phyloP scores from a whole-genome alignment of 2,329 filamentous ascomycete species.

The Talaromyces sp. region DNA sequence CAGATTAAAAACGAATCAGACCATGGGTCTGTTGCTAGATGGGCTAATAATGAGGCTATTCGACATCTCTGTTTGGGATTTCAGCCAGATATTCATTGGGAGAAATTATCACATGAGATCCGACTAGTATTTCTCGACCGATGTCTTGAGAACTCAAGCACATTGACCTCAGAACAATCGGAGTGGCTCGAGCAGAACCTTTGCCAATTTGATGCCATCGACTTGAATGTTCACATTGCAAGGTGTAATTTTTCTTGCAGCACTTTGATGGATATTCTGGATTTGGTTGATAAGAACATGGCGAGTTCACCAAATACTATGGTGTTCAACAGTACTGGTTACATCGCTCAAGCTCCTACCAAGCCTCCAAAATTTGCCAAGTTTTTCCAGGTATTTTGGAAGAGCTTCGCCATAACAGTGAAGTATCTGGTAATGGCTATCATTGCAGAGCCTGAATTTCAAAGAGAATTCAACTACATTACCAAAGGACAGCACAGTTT shows the following conservation, averaged over 20 bases:
- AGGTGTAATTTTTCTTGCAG: constrained; percentile 46
- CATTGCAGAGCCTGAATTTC: constrained; percentile 49
- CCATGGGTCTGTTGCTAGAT: constrained; percentile 32
- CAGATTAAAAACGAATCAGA: constrained; percentile 32
- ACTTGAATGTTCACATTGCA: constrained; percentile 41
- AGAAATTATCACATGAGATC: constrained; percentile 42
- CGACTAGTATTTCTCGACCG: constrained; percentile 42
- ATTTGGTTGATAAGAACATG: constrained; percentile 23
- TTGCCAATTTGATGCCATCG: constrained; percentile 30
- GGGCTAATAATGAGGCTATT: constrained; percentile 43
- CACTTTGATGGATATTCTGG: constrained; percentile 26
- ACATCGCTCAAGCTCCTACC: constrained; percentile 21
- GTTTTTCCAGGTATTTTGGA: constrained; percentile 38
- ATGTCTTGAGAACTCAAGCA: constrained; percentile 39
- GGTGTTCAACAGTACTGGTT: constrained; percentile 9
- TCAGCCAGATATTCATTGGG: constrained; percentile 48
- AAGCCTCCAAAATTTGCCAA: constrained; percentile 22
- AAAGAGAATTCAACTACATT: constrained; percentile 46
- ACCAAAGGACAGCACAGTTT: constrained; percentile 29
- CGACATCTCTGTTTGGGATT: constrained; percentile 45
- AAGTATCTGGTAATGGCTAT: constrained; percentile 48
- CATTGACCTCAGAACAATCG: constrained; percentile 35
- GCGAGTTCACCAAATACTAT: constrained; percentile 16
- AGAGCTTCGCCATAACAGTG: constrained; percentile 36
- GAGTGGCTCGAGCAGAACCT: constrained; percentile 40